Conservation (phyloP, 305 asterid genomes). For the Fraxinus ornus region DNA sequence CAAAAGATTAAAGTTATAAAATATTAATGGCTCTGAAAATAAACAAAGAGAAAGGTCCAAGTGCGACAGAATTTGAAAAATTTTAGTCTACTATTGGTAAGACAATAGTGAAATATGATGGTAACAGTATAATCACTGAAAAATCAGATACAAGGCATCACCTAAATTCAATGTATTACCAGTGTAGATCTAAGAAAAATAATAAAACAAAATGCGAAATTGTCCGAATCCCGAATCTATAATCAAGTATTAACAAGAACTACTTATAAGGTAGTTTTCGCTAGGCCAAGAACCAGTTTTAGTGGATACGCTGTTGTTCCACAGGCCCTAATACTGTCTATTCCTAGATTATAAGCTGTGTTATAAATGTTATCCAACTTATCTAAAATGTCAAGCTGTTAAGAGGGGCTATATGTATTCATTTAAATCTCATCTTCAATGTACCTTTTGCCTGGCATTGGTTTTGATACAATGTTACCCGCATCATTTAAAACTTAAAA, state of each 20-base stretch:
- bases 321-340: not conserved
- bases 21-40: not conserved
- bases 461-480: not conserved
- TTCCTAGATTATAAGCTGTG: not conserved
- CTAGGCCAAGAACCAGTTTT: not conserved
- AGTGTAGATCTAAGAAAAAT: not conserved
- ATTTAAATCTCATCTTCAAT: not conserved
- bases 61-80: not conserved
- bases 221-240: not conserved
- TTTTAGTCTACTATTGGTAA: constrained; percentile 4
- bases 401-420: not conserved
- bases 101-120: not conserved
- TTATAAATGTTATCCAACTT: not conserved
- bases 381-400: not conserved
- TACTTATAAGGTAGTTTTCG: not conserved
- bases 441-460: not conserved
- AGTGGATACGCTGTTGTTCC: not conserved
- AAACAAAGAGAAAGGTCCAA: not conserved
- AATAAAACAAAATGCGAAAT: not conserved
- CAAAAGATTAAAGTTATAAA: constrained; percentile 16
- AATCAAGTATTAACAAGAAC: not conserved
- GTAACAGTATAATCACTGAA: not conserved
- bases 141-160: not conserved
- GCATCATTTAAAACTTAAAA: not conserved
- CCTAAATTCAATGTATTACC: not conserved